Percentiles rank a stretch among this genome's conserved stretches.
Evolutionary conservation across 306 rosid species (phyloP).

Genomic region (Prunus persica): DNA sequence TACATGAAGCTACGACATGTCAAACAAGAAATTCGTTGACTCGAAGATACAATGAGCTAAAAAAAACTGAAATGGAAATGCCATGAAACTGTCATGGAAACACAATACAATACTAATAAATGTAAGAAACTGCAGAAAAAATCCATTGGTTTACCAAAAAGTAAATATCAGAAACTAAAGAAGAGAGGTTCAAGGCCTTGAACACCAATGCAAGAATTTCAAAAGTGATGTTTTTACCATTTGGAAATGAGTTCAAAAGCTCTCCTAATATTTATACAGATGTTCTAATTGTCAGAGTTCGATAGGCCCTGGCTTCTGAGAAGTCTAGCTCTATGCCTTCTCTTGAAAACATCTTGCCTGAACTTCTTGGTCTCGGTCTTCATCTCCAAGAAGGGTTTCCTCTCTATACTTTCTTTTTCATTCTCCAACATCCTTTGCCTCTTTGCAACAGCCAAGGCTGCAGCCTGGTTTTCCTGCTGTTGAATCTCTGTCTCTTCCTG

Average conservation of each 20-base stretch:
- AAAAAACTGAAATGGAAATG: not conserved
- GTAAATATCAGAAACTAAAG: not conserved
- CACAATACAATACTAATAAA: not conserved
- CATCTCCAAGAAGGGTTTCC: constrained; percentile 73
- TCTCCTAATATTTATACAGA: constrained; percentile 1
- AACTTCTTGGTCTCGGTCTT: constrained; percentile 78
- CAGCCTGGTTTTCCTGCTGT: constrained; percentile 53
- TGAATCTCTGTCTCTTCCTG: constrained; percentile 69
- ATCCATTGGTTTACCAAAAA: not conserved
- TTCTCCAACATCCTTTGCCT: constrained; percentile 75
- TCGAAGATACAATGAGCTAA: not conserved
- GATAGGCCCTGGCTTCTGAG: constrained; percentile 34
- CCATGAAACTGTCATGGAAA: not conserved
- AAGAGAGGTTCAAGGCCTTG: not conserved
- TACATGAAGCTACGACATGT: not conserved
- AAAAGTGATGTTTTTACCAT: not conserved
- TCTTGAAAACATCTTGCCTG: constrained; percentile 91
- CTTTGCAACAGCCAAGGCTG: constrained; percentile 57
- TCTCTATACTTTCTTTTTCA: constrained; percentile 76
- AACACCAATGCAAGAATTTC: not conserved
- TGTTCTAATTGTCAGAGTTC: constrained; percentile 3
- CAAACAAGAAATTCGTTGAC: not conserved
- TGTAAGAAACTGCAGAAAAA: not conserved
- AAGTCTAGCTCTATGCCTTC: constrained; percentile 79
- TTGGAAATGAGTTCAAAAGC: not conserved